Conservation (phyloP, 495 filamentous ascomycete genomes). For the Lasiosphaeria miniovina region DNA sequence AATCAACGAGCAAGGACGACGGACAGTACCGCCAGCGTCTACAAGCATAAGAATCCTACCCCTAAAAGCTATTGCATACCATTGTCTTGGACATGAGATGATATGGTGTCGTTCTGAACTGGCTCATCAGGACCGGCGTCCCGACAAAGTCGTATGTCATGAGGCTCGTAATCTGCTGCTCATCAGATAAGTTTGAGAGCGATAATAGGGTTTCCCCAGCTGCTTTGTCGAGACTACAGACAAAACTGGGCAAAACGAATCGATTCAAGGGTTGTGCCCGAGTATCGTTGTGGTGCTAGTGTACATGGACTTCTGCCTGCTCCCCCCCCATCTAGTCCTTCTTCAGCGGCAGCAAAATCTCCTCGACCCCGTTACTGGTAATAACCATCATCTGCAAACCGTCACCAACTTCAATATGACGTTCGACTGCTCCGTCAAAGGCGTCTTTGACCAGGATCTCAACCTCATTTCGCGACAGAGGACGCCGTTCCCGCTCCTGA, state of each 20-base stretch:
- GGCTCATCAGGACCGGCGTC: no score
- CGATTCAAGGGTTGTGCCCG: neutral
- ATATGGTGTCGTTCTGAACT: no score
- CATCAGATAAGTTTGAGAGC: no score
- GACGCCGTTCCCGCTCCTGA: conserved; percentile 60
- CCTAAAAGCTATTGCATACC: no score
- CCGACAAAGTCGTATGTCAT: no score
- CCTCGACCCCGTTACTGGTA: conserved; percentile 82
- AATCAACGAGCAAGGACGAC: no score
- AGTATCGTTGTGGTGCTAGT: neutral
- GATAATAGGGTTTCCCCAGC: no score
- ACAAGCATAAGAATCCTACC: no score
- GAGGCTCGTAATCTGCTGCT: no score
- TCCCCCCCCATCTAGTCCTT: conserved; percentile 53
- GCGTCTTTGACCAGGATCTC: conserved; percentile 91
- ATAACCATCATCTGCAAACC: conserved; percentile 93
- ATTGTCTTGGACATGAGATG: no score
- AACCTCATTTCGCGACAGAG: conserved; percentile 67
- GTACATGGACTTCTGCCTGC: conserved; percentile 6
- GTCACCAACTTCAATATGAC: conserved; percentile 98
- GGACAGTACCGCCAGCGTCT: no score
- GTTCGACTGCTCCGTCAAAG: conserved; percentile 95
- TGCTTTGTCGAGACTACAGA: no score
- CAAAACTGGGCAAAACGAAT: neutral
- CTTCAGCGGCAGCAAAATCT: conserved; percentile 81